phyloP scores from a whole-genome alignment of 2,329 filamentous ascomycete species.

The Chaetomiaceae sp. region DNA sequence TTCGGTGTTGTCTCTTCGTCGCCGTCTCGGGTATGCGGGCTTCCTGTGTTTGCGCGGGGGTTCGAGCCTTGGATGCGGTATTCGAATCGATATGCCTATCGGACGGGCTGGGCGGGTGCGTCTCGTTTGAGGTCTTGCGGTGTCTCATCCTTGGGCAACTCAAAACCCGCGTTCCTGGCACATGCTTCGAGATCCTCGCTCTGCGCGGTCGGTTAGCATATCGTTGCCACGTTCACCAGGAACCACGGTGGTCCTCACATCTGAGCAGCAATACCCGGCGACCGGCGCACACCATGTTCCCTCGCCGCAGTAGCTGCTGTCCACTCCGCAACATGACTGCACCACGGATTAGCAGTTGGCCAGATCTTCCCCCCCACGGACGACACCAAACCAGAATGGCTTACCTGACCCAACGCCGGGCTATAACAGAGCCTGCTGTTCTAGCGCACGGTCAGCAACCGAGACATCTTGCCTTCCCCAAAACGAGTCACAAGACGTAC shows the following conservation, averaged over 20 bases:
- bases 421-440: constrained; percentile 34
- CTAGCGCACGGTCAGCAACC: background rate
- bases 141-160: background rate
- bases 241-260: constrained; percentile 27
- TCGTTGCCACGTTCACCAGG: background rate
- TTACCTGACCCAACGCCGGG: constrained; percentile 32
- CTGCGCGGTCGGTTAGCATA: constrained; percentile 24
- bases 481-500: constrained; percentile 1
- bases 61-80: too few relatives aligned
- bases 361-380: too few relatives aligned
- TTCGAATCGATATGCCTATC: too few relatives aligned
- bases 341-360: background rate
- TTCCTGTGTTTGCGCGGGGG: too few relatives aligned
- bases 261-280: constrained; percentile 35
- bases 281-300: constrained; percentile 37
- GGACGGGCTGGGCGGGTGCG: too few relatives aligned
- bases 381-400: constrained; percentile 1
- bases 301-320: constrained; percentile 33
- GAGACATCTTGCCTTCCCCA: background rate
- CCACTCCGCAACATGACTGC: constrained; percentile 34
- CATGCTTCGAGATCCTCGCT: constrained; percentile 33
- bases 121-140: background rate
- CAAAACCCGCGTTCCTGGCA: constrained; percentile 26
- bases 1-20: constrained; percentile 24
- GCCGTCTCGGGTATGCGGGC: too few relatives aligned